Base-by-base conservation (phyloP, 1,139 yeast genomes). In the Nakaseomyces kungkrabaensis region DNA sequence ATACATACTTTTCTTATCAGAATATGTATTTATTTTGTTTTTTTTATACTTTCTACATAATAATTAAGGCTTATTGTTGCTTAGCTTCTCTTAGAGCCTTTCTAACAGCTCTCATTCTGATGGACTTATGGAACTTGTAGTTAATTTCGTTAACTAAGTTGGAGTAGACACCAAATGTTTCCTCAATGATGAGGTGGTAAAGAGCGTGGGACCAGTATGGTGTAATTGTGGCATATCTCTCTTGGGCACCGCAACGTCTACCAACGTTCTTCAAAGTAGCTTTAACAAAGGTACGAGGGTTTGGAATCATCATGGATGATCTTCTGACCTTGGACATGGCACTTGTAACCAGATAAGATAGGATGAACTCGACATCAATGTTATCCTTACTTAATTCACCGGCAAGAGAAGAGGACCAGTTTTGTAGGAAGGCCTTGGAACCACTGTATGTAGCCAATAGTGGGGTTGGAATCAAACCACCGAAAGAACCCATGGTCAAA, bases 131-230 rank as follows among this genome's bases (percentile, higher is more conserved):
- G 89, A 88, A 85, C 50, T 69, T 69, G 59, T 75, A 75, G 70
- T 89, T 90, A 65, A 87, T 66, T 43, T 67, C 62, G 61, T 85
- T 85, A 41, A 86, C 95, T 33, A 84, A 45, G 58, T 74, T 76
- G 51, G 94, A 81, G 69, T 76, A 88, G 43, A 85, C 89, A 32
- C 97, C 97, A 47, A 87, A 82, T 13, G 88, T 75, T 64, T 79
- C 79, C 50, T 81, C 92, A 55, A 90, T 79, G 55, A 74, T 75
- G 76, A 87, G 90, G 67, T 92, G 96, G 84, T 90, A 82, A 47
- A 92, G 66, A 1, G 97, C 97, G 70, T 92, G 99, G 3, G 88
- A 68, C 90, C 96, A 89, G 74, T 75, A 94, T 37, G 99, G 99
- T 1, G 97, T 92, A 50, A 73, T 68, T 3, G 97, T 88, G 34